phyloP scores from a whole-genome alignment of 2,329 filamentous ascomycete species.

The Nakataea oryzae region DNA sequence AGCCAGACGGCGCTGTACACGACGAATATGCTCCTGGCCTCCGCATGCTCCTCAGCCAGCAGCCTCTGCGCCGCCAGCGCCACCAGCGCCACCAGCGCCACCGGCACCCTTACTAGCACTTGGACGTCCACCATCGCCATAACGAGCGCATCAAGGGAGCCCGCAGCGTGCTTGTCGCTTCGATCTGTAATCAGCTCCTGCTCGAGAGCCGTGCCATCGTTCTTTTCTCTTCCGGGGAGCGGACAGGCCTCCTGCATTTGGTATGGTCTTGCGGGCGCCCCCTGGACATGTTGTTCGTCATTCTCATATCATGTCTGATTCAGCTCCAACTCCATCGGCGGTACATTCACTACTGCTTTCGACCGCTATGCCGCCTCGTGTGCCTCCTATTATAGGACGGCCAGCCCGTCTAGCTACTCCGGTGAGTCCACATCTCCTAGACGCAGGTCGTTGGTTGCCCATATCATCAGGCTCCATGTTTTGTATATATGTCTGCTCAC shows the following conservation, averaged over 20 bases:
- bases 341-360: constrained; percentile 11
- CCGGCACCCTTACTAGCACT: neutral
- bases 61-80: neutral
- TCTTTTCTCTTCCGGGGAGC: constrained; percentile 5
- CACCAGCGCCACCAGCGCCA: too few species aligned
- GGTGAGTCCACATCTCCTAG: constrained; percentile 1
- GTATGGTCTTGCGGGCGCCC: constrained; percentile 3
- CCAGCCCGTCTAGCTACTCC: constrained; percentile 8
- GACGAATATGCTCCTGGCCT: neutral
- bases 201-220: constrained; percentile 4
- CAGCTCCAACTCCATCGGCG: constrained; percentile 10
- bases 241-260: constrained; percentile 15
- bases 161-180: neutral
- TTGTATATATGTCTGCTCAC: too few species aligned
- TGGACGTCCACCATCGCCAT: neutral
- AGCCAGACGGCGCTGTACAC: constrained; percentile 6
- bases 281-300: too few species aligned
- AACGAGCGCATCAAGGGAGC: neutral
- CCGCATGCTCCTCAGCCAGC: neutral
- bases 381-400: constrained; percentile 11
- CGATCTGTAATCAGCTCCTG: constrained; percentile 8
- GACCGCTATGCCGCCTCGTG: constrained; percentile 14
- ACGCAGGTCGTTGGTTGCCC: neutral
- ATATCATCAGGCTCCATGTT: too few species aligned
- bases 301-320: neutral